Percentiles rank a stretch among this genome's conserved stretches.
These are phyloP conservation scores for Spongiforma sp. DNA, from an alignment of 1,284 basidiomycete genomes.

Conservation along the genomic window DNA sequence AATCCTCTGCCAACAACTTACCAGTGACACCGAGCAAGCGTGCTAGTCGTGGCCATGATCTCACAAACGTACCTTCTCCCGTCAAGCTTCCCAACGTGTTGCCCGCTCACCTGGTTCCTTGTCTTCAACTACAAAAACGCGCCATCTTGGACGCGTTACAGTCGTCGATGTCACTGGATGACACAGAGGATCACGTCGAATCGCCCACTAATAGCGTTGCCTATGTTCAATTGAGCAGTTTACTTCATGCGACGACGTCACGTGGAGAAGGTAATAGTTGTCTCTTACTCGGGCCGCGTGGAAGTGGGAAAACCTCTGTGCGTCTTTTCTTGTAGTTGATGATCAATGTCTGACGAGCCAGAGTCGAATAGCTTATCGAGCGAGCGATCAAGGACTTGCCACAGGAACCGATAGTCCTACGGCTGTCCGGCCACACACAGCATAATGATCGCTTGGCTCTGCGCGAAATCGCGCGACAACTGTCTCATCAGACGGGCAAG, in stretches of 20 bases:
- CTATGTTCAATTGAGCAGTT: conserved; percentile 57
- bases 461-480: conserved; percentile 88
- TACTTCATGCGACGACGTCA: conserved; percentile 74
- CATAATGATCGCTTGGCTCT: conserved; percentile 88
- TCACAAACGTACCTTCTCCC: conserved; percentile 14
- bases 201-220: conserved; percentile 55
- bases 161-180: conserved; percentile 30
- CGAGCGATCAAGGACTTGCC: conserved; percentile 52
- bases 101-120: conserved; percentile 47
- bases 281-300: conserved; percentile 80
- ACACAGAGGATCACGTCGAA: conserved; percentile 39
- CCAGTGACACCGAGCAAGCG: conserved; percentile 29
- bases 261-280: conserved; percentile 93
- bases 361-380: conserved; percentile 57
- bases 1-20: conserved; percentile 1
- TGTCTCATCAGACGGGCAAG: conserved; percentile 70
- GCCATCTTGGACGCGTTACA: conserved; percentile 59
- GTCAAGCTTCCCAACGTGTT: conserved; percentile 31
- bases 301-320: conserved; percentile 85
- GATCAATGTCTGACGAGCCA: conserved; percentile 1
- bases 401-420: conserved; percentile 70
- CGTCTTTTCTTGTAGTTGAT: conserved; percentile 32
- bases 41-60: background rate
- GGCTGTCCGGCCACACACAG: conserved; percentile 86
- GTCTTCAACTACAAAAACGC: conserved; percentile 59